phyloP scores from a whole-genome alignment of 345 rosid species.

The Salix caprea region DNA sequence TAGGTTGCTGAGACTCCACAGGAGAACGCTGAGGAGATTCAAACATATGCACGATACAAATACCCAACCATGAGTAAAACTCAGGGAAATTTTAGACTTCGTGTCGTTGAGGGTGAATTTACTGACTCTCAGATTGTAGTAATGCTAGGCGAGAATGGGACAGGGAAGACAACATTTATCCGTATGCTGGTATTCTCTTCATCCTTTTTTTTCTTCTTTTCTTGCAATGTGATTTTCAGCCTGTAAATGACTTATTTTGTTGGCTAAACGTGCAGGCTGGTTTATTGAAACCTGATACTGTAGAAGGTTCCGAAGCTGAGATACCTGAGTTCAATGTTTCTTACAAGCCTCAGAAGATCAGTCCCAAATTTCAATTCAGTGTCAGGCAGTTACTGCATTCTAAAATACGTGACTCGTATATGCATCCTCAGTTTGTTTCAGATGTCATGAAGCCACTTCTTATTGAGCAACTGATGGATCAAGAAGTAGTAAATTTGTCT shows the following conservation, averaged over 20 bases:
- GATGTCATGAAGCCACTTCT: slow-evolving; percentile 99
- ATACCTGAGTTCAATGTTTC: slow-evolving; percentile 95
- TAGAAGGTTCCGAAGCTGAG: slow-evolving; percentile 73
- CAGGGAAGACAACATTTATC: slow-evolving; percentile 95
- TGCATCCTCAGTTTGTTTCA: slow-evolving; percentile 92
- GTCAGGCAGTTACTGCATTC: slow-evolving; percentile 84
- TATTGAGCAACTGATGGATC: slow-evolving; percentile 96
- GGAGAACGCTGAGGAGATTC: slow-evolving; percentile 77
- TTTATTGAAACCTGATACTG: slow-evolving; percentile 71
- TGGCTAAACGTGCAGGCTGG: slow-evolving; percentile 63
- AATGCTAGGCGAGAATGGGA: slow-evolving; percentile 98
- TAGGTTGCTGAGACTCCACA: slow-evolving; percentile 99
- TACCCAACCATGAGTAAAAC: slow-evolving; percentile 89
- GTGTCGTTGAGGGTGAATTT: slow-evolving; percentile 91
- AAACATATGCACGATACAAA: slow-evolving; percentile 92
- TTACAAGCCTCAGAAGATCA: slow-evolving; percentile 96
- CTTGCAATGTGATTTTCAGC: not conserved
- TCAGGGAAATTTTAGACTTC: slow-evolving; percentile 77
- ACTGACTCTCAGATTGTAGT: slow-evolving; percentile 97
- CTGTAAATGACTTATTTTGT: slow-evolving; percentile 8
- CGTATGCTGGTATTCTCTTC: slow-evolving; percentile 80
- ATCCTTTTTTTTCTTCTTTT: not conserved
- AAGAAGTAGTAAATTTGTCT: slow-evolving; percentile 87
- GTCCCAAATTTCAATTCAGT: slow-evolving; percentile 70
- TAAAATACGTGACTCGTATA: slow-evolving; percentile 85